Base-by-base conservation (phyloP, 345 rosid species). In the Gossypium arboreum region DNA sequence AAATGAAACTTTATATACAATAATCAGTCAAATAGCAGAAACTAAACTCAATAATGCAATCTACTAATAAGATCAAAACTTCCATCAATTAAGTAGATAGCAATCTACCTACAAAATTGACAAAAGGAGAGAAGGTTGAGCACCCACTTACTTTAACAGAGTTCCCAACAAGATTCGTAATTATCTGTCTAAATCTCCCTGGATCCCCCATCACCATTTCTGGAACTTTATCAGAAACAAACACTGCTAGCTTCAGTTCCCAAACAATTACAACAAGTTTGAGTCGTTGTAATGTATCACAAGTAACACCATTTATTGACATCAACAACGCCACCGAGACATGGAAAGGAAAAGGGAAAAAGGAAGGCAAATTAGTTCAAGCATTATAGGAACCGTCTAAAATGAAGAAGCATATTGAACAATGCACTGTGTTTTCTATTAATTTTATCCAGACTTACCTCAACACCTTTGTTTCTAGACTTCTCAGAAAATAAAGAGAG, bases 401-500 rank as follows among this genome's bases (percentile, higher is more conserved):
- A 69, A 57, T 59, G 51, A 16, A 75, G 71, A 45, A 68, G 68
- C 57, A 17, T 11, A 24, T 45, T 7, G 60, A 17, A 66, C 52
- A 79, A 66, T 12, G 65, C 65, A 71, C 13, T 68, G 55, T 20
- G 13, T 24, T 68, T 47, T 44, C 70, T 13, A 24, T 62, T n/a
- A 64, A 25, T 34, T 61, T n/a, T 62, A 52, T 59, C 59, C 9
- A 2, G 51, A 66, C 85, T 73, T 79, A 93, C 99, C 96, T 95
- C 99, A 54, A 95, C 80, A 68, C 96, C 90, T 83, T 95, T 95
- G 81, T 88, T 83, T 69, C 98, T 84, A 3, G 98, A 91, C 83
- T 91, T 93, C 88, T 93, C 99, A 27, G 97, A 95, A 85, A 95
- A 95, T 22, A 95, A 78, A 77, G 97, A 95, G 69, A 95, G 96